Conservation (phyloP, 2,329 filamentous ascomycete genomes). For the Fusarium hostae region DNA sequence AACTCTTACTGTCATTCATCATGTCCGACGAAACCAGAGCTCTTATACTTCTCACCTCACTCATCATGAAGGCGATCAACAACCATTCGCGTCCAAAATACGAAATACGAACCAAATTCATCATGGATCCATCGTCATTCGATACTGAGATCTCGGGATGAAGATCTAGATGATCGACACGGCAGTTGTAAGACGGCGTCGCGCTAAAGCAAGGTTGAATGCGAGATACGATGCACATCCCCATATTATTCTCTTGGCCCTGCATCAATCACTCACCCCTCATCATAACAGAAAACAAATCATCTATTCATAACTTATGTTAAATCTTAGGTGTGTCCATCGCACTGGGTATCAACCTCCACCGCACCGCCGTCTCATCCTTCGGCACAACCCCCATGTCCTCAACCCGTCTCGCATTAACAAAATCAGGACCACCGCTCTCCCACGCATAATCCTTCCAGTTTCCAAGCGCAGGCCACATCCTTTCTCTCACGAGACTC, state of each 20-base stretch:
- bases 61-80: not conserved
- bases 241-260: constrained; percentile 11
- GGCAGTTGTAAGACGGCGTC: constrained; percentile 13
- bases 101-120: not conserved
- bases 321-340: constrained; percentile 46
- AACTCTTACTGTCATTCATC: not conserved
- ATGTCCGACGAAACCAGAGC: not conserved
- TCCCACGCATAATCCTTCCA: constrained; percentile 75
- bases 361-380: constrained; percentile 43
- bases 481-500: constrained; percentile 51
- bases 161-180: constrained; percentile 28
- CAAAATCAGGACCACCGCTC: constrained; percentile 63
- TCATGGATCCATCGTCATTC: not conserved
- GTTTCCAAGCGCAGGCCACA: constrained; percentile 68
- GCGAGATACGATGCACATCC: constrained; percentile 29
- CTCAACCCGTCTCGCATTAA: constrained; percentile 48
- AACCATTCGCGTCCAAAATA: constrained; percentile 14
- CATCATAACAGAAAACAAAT: not conserved
- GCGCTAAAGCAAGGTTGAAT: constrained; percentile 19
- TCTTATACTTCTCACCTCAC: not conserved
- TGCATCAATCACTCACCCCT: not conserved
- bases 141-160: not conserved
- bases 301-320: not conserved
- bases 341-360: constrained; percentile 41
- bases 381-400: constrained; percentile 47